phyloP scores from a whole-genome alignment of 2,329 filamentous ascomycete species.

The Phaeosphaeriaceae sp. region DNA sequence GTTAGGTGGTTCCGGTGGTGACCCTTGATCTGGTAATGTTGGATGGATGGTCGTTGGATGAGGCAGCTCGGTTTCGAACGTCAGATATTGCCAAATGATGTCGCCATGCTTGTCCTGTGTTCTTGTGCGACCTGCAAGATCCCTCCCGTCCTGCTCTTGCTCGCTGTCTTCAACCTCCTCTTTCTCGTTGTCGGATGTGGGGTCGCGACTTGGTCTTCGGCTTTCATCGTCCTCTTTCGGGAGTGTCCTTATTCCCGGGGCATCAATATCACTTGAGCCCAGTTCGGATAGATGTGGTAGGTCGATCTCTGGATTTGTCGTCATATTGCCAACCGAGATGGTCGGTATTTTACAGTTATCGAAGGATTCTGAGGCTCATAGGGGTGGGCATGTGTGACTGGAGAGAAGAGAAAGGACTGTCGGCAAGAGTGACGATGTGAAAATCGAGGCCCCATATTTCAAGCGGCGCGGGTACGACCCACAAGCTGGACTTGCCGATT shows the following conservation, averaged over 20 bases:
- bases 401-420: neutral
- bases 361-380: neutral
- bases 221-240: neutral
- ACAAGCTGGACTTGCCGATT: conserved; percentile 7
- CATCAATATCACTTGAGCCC: conserved; percentile 13
- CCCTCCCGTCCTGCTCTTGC: conserved; percentile 19
- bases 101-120: conserved; percentile 21
- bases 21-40: conserved; percentile 38
- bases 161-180: conserved; percentile 11
- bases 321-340: conserved; percentile 36
- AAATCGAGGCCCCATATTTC: conserved; percentile 11
- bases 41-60: conserved; percentile 49
- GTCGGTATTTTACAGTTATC: neutral
- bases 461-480: conserved; percentile 15
- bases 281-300: conserved; percentile 32
- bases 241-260: conserved; percentile 40
- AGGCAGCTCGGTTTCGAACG: conserved; percentile 67
- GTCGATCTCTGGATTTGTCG: conserved; percentile 44
- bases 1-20: conserved; percentile 67
- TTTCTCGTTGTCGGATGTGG: conserved; percentile 21
- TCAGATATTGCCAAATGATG: conserved; percentile 67
- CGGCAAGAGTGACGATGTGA: conserved; percentile 11
- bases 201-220: conserved; percentile 11
- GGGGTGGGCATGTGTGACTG: conserved; percentile 3
- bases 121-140: conserved; percentile 10